These are phyloP conservation scores for Apiospora aurea DNA, from an alignment of 2,329 filamentous ascomycete genomes.

Conservation along the genomic window DNA sequence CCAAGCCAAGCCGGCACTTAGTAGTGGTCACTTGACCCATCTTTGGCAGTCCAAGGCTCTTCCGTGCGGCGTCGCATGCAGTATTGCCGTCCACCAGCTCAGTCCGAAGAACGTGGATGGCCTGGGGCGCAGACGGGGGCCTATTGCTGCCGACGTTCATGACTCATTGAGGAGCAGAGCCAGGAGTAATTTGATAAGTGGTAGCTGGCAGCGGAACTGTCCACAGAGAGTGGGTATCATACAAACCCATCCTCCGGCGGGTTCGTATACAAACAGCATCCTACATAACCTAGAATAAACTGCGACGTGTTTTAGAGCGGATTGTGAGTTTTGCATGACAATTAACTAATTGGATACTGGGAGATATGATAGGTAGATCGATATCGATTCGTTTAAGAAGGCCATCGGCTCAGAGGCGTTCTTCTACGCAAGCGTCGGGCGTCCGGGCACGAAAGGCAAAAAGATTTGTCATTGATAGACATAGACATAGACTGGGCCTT, in stretches of 20 bases:
- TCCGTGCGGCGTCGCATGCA: neutral
- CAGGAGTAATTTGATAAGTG: neutral
- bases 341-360: neutral
- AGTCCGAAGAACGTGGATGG: neutral
- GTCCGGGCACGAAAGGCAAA: neutral
- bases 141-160: neutral
- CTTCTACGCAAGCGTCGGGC: neutral
- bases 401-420: neutral
- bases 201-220: neutral
- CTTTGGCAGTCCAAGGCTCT: neutral
- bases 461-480: neutral
- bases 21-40: neutral
- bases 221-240: neutral
- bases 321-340: no score
- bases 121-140: neutral
- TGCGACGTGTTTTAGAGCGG: no score
- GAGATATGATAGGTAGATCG: neutral
- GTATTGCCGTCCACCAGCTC: neutral
- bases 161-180: neutral
- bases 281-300: no score
- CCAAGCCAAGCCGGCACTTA: neutral
- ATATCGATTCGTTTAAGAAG: neutral
- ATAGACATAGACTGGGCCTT: neutral
- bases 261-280: neutral
- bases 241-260: neutral